phyloP scores from a whole-genome alignment of 2,329 filamentous ascomycete species.

The Alternaria novae-zelandiae region DNA sequence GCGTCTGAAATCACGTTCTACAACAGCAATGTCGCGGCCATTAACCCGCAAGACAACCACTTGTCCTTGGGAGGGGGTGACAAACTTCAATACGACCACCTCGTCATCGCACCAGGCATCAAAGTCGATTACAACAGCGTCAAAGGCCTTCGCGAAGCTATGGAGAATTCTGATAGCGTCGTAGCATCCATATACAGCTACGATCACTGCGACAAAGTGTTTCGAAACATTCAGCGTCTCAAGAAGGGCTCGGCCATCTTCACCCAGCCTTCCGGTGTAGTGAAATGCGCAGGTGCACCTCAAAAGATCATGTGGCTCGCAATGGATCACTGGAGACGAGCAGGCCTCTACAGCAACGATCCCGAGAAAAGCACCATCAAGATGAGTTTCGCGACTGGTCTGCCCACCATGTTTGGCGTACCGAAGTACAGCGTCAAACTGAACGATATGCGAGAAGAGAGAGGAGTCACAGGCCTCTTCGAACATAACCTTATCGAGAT shows the following conservation, averaged over 20 bases:
- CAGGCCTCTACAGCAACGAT: constrained; percentile 39
- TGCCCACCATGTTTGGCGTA: constrained; percentile 50
- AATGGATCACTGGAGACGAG: constrained; percentile 45
- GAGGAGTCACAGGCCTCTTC: constrained; percentile 48
- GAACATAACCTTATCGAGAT: constrained; percentile 46
- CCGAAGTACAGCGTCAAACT: constrained; percentile 48
- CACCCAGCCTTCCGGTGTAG: constrained; percentile 46
- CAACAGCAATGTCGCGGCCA: constrained; percentile 56
- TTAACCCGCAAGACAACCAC: constrained; percentile 64
- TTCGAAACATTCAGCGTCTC: constrained; percentile 37
- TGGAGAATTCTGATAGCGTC: constrained; percentile 37
- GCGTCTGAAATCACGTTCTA: constrained; percentile 68
- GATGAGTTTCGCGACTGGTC: constrained; percentile 48
- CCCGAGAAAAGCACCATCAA: constrained; percentile 35
- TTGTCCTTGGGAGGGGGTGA: constrained; percentile 63
- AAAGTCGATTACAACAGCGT: constrained; percentile 35
- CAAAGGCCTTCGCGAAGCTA: constrained; percentile 42
- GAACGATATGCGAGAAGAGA: constrained; percentile 41
- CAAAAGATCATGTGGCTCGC: constrained; percentile 53
- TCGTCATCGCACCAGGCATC: constrained; percentile 64
- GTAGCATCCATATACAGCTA: constrained; percentile 49
- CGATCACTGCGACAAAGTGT: constrained; percentile 47
- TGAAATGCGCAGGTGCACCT: constrained; percentile 50
- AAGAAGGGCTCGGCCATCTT: constrained; percentile 45
- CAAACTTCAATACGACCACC: constrained; percentile 66